A percentile compares a stretch with the other conserved stretches of the same genome.
These are phyloP conservation scores for Colletotrichum lentis DNA, from an alignment of 2,329 filamentous ascomycete genomes.

Conservation along the genomic window DNA sequence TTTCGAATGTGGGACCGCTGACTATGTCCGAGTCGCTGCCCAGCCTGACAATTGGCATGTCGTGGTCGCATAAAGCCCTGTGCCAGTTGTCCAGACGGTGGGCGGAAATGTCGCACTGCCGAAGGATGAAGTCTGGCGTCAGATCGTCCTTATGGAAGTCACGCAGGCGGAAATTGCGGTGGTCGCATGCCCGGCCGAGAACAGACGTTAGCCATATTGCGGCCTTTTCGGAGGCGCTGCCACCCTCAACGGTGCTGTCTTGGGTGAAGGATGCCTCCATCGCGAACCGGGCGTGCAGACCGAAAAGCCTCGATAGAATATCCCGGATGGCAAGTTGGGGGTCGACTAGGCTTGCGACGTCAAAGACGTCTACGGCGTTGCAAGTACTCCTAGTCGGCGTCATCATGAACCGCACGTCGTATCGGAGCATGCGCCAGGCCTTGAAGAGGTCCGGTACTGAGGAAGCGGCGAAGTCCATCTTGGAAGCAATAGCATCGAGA, in stretches of 20 bases:
- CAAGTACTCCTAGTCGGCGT: background rate
- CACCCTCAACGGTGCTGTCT: background rate
- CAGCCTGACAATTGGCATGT: conserved; percentile 17
- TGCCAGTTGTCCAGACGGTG: conserved; percentile 22
- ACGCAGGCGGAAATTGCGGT: conserved; percentile 8
- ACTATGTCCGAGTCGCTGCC: conserved; percentile 11
- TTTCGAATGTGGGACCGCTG: conserved; percentile 21
- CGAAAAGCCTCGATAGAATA: conserved; percentile 9
- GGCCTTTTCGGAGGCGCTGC: conserved; percentile 23
- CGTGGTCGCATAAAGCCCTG: conserved; percentile 8
- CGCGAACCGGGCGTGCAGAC: conserved; percentile 1
- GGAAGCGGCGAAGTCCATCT: conserved; percentile 15
- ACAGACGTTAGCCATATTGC: conserved; percentile 23
- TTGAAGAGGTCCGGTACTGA: conserved; percentile 29
- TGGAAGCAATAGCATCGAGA: conserved; percentile 21
- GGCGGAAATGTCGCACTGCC: conserved; percentile 18
- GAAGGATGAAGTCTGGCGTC: background rate
- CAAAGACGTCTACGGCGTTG: conserved; percentile 19
- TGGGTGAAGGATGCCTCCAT: conserved; percentile 24
- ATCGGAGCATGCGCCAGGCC: conserved; percentile 30
- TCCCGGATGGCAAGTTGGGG: conserved; percentile 27
- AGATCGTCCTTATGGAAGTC: conserved; percentile 24
- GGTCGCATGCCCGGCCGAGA: conserved; percentile 11
- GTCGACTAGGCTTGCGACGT: conserved; percentile 20
- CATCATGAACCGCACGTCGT: conserved; percentile 19